Percentiles rank a stretch among this genome's conserved stretches.
Evolutionary conservation across 768 basidiomycete species (phyloP).

Genomic region (Phanerodontia chrysosporium): DNA sequence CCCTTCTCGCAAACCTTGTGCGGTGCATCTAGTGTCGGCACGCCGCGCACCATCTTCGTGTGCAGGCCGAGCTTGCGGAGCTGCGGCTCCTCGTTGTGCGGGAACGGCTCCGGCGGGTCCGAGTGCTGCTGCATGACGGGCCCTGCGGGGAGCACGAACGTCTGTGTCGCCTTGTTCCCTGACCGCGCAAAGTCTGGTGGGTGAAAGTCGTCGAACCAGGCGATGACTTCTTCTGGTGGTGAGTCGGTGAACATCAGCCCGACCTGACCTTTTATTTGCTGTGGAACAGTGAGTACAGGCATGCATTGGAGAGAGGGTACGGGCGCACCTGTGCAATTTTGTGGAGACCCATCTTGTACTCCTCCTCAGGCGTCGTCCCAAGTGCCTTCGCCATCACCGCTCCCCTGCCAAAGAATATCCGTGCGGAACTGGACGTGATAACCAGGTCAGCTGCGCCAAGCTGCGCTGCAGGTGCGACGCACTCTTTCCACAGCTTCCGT

Average conservation of each 20-base stretch:
- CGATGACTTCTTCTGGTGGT: conserved; percentile 84
- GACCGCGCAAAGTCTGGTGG: conserved; percentile 90
- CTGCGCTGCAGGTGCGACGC: conserved; percentile 26
- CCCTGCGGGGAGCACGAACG: conserved; percentile 74
- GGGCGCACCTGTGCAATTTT: conserved; percentile 72
- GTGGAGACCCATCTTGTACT: conserved; percentile 73
- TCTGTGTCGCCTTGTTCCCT: conserved; percentile 74
- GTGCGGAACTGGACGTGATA: conserved; percentile 60
- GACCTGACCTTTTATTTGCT: conserved; percentile 95
- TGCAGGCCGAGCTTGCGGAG: conserved; percentile 86
- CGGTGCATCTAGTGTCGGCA: conserved; percentile 76
- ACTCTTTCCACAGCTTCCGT: conserved; percentile 91
- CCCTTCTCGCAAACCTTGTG: conserved; percentile 85
- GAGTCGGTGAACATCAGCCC: conserved; percentile 91
- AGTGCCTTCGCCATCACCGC: conserved; percentile 96
- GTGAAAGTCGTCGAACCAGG: conserved; percentile 91
- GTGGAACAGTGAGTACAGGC: conserved; percentile 6
- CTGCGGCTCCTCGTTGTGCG: conserved; percentile 97
- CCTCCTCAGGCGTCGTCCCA: conserved; percentile 82
- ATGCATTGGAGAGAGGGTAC: background rate
- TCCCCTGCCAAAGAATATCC: conserved; percentile 84
- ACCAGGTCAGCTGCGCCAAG: too few species aligned
- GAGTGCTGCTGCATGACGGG: conserved; percentile 81
- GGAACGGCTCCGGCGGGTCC: conserved; percentile 84
- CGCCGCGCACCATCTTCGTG: conserved; percentile 81